Conservation (phyloP, 179 eudicot species). For the Spergularia azorica region DNA sequence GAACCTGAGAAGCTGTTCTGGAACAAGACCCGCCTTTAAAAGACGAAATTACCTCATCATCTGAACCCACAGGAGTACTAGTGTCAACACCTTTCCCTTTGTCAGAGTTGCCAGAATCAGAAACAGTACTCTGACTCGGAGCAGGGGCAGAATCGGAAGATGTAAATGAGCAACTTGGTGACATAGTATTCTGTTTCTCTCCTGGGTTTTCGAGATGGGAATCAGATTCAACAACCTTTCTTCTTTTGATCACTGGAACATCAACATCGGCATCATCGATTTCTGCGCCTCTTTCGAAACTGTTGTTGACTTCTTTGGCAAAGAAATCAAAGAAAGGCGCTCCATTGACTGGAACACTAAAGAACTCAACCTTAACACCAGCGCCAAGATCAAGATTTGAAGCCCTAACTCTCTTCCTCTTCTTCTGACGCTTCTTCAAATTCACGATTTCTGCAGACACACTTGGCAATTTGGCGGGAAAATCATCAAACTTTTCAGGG, state of each 20-base stretch:
- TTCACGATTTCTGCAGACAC: neutral
- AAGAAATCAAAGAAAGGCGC: slow-evolving; percentile 9
- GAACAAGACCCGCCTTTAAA: too few species aligned
- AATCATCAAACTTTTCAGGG: neutral
- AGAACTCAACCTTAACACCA: neutral
- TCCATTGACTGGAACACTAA: neutral
- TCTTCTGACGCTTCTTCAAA: neutral
- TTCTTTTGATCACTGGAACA: too few species aligned
- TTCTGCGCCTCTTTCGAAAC: too few species aligned
- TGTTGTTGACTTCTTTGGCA: neutral
- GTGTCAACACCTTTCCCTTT: too few species aligned
- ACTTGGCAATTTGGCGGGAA: neutral
- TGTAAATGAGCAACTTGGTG: neutral
- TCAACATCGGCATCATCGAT: too few species aligned
- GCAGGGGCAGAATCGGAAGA: neutral
- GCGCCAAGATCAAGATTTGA: neutral
- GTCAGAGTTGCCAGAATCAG: too few species aligned
- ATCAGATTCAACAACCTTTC: too few species aligned
- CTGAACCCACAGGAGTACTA: too few species aligned
- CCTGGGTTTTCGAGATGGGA: too few species aligned
- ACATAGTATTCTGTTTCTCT: neutral
- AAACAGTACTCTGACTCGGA: neutral
- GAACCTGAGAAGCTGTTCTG: neutral
- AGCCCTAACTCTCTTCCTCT: neutral
- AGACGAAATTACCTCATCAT: too few species aligned